phyloP scores from a whole-genome alignment of 169 alveolate genomes.

The Eimeria sp. region DNA sequence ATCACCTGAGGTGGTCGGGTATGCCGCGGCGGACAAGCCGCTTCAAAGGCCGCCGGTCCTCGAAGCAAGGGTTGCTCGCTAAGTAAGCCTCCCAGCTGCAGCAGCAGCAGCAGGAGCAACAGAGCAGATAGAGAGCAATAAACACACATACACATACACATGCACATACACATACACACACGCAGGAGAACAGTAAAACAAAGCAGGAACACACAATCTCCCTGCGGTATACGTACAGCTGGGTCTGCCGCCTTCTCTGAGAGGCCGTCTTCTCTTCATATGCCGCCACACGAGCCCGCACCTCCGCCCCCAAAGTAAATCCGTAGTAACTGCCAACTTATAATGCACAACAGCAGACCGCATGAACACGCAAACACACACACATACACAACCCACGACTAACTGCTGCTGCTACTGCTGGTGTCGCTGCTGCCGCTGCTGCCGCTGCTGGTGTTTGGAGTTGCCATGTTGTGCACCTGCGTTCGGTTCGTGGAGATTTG shows the following conservation, averaged over 20 bases:
- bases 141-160: background rate
- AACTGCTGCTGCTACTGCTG: background rate
- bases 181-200: background rate
- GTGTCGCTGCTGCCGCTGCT: background rate
- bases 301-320: slow-evolving; percentile 36
- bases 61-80: slow-evolving; percentile 33
- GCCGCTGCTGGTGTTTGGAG: slow-evolving; percentile 22
- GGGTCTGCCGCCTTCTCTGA: slow-evolving; percentile 24
- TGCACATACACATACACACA: background rate
- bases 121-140: background rate
- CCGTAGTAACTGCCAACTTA: slow-evolving; percentile 52
- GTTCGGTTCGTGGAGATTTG: background rate
- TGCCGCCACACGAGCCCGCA: slow-evolving; percentile 27
- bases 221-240: slow-evolving; percentile 17
- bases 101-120: background rate
- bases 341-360: background rate
- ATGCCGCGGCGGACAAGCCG: slow-evolving; percentile 70
- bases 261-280: slow-evolving; percentile 53
- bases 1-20: slow-evolving; percentile 78
- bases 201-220: background rate
- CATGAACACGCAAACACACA: background rate
- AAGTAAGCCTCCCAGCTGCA: slow-evolving; percentile 75
- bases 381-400: background rate
- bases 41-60: slow-evolving; percentile 40
- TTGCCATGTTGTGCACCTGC: background rate